Evolutionary conservation across 23 red algal genomes (phyloP).

Genomic region (Gracilariopsis chorda): DNA sequence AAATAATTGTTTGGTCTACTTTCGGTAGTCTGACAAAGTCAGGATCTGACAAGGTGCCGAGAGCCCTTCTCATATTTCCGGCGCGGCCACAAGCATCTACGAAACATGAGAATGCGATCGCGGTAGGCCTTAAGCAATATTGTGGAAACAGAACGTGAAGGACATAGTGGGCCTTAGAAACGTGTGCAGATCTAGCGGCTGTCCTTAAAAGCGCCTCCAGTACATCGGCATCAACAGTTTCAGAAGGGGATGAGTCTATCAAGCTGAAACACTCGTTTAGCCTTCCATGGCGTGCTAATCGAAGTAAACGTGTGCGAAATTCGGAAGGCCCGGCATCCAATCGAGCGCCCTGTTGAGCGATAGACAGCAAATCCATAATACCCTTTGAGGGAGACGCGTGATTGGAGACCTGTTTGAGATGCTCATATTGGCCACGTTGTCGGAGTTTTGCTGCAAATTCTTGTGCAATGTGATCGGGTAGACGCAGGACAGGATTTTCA

Average conservation of each 20-base stretch:
- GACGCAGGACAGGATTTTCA: constrained; percentile 23
- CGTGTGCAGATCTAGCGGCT: not conserved
- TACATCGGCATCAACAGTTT: not conserved
- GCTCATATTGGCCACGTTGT: not conserved
- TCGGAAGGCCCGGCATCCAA: not conserved
- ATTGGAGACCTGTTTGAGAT: not conserved
- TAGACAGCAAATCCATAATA: not conserved
- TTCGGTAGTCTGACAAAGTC: not conserved
- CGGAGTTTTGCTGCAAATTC: constrained; percentile 34
- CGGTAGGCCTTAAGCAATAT: not conserved
- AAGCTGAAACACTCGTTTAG: not conserved
- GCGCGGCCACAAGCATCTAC: constrained; percentile 43
- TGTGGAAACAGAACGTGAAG: constrained; percentile 28
- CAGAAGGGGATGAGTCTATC: not conserved
- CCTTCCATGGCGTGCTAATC: not conserved
- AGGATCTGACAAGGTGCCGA: not conserved
- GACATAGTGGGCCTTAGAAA: not conserved
- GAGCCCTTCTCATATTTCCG: constrained; percentile 24
- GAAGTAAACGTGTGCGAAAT: not conserved
- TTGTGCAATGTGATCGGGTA: constrained; percentile 15
- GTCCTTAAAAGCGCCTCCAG: constrained; percentile 10
- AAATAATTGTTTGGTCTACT: constrained; percentile 10
- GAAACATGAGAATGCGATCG: not conserved
- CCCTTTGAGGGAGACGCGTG: not conserved
- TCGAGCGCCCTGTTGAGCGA: not conserved